Evolutionary conservation across 192 early-diverging fungal genomes (phyloP), one percentile per base, ranked within the genome.

Genomic region (Podila epicladia): DNA sequence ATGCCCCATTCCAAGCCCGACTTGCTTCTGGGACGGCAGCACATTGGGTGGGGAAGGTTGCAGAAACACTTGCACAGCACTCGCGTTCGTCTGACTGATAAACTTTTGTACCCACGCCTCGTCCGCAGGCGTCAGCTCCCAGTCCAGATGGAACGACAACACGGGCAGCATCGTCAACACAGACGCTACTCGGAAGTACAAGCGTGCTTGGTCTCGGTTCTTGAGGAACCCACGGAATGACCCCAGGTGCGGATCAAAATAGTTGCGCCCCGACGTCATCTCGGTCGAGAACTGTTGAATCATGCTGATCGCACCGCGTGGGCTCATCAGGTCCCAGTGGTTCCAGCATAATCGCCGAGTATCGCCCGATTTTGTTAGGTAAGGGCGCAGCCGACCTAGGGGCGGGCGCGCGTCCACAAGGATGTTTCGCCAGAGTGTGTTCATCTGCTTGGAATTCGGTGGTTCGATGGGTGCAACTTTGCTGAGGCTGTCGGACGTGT

Each of bases 71-170:
- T 50, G 11, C 7, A 77, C 74, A 37, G 51, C 55, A n/a, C 51
- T 62, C 22, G 74, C 67, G 13, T 38, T 32, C 29, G 69, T 64
- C 33, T 59, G 50, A 8, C 62, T 19, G 22, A 71, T 26, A 32
- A 67, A 62, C 63, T 64, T 51, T 9, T 62, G 48, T 38, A 77
- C 61, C 29, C 65, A 67, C 9, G 58, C 63, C 64, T 66, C 64
- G n/a, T 77, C 74, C 26, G 64, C 74, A 8, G n/a, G 37, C 9
- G 67, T 60, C 13, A 77, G n/a, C 22, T 77, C 74, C 74, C 74
- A 77, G 33, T 77, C 69, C 33, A 77, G 45, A n/a, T 69, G 58
- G 9, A 77, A n/a, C 9, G 63, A 59, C 12, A 77, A 49, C n/a
- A 58, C 45, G 1, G 58, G 63, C 11, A 63, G 55, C 19, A 67